A percentile compares a stretch with the other conserved stretches of the same genome.
These are phyloP conservation scores for Anethum foeniculum DNA, from an alignment of 140 eudicot species.

Conservation along the genomic window DNA sequence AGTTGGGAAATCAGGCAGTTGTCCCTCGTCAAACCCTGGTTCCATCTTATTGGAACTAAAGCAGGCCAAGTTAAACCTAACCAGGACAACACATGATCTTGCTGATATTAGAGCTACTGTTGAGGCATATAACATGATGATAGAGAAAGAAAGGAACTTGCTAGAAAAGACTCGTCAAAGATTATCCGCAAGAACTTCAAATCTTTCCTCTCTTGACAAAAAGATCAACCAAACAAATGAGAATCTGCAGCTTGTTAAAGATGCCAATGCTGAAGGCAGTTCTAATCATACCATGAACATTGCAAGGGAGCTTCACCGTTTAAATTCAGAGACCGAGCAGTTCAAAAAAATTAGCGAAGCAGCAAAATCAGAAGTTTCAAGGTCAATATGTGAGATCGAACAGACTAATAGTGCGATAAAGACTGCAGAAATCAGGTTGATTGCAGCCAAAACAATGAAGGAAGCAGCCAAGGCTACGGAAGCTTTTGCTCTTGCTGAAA, in stretches of 20 bases:
- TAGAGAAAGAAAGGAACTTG: slow-evolving; percentile 67
- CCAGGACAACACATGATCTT: slow-evolving; percentile 74
- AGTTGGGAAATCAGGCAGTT: slow-evolving; percentile 10
- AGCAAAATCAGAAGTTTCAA: slow-evolving; percentile 53
- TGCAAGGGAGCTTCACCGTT: slow-evolving; percentile 50
- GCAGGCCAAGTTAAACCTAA: slow-evolving; percentile 80
- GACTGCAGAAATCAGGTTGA: slow-evolving; percentile 64
- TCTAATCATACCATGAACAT: slow-evolving; percentile 27
- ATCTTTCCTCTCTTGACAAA: slow-evolving; percentile 45
- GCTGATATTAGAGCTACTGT: slow-evolving; percentile 75
- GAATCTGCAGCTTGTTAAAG: slow-evolving; percentile 21
- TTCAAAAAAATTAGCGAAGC: slow-evolving; percentile 68
- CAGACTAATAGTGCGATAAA: slow-evolving; percentile 49
- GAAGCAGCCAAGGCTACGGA: slow-evolving; percentile 88
- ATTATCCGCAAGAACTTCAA: slow-evolving; percentile 41
- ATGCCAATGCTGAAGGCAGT: slow-evolving; percentile 8
- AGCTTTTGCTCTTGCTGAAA: slow-evolving; percentile 75
- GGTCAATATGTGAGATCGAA: slow-evolving; percentile 58
- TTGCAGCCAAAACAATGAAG: slow-evolving; percentile 74
- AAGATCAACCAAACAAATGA: slow-evolving; percentile 34
- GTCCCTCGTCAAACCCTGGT: slow-evolving; percentile 63
- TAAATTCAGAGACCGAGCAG: slow-evolving; percentile 61
- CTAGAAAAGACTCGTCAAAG: slow-evolving; percentile 82
- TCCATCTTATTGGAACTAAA: slow-evolving; percentile 65
- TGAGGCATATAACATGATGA: slow-evolving; percentile 57